A percentile compares a stretch with the other conserved stretches of the same genome.
Evolutionary conservation across 208 protist species (phyloP).

Genomic region (Endotrypanum monterogeii): DNA sequence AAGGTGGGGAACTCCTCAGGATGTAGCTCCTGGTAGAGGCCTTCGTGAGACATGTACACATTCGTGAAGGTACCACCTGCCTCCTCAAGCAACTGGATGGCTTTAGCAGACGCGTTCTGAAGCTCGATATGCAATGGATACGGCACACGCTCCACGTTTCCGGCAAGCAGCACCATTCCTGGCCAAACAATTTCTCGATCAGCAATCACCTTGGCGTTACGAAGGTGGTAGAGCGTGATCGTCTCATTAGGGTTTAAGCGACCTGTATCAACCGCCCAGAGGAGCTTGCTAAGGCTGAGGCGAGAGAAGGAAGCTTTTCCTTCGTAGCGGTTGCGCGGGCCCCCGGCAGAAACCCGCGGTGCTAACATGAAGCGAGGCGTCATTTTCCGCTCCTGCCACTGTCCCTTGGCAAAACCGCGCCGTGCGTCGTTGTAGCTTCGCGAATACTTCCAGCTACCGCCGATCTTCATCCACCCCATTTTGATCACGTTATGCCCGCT

Average conservation of each 20-base stretch:
- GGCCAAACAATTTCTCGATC: constrained; percentile 86
- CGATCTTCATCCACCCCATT: constrained; percentile 93
- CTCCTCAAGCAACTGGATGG: constrained; percentile 87
- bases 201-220: constrained; percentile 67
- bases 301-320: constrained; percentile 82
- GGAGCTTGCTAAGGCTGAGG: constrained; percentile 67
- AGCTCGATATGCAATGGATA: constrained; percentile 90
- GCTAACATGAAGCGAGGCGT: constrained; percentile 92
- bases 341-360: constrained; percentile 79
- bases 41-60: constrained; percentile 91
- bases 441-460: constrained; percentile 88
- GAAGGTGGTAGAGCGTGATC: constrained; percentile 88
- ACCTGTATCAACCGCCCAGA: constrained; percentile 89
- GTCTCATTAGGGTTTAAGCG: constrained; percentile 89
- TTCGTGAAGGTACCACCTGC: constrained; percentile 87
- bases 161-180: constrained; percentile 79
- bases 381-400: constrained; percentile 93
- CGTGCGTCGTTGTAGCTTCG: constrained; percentile 85
- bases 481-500: constrained; percentile 87
- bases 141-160: constrained; percentile 63
- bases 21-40: constrained; percentile 87
- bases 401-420: constrained; percentile 69
- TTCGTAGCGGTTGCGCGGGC: constrained; percentile 86
- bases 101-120: constrained; percentile 80
- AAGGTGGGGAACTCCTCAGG: constrained; percentile 88